A percentile compares a stretch with the other conserved stretches of the same genome.
These are phyloP conservation scores for Epichloe sylvatica DNA, from an alignment of 2,329 filamentous ascomycete genomes.

Conservation along the genomic window DNA sequence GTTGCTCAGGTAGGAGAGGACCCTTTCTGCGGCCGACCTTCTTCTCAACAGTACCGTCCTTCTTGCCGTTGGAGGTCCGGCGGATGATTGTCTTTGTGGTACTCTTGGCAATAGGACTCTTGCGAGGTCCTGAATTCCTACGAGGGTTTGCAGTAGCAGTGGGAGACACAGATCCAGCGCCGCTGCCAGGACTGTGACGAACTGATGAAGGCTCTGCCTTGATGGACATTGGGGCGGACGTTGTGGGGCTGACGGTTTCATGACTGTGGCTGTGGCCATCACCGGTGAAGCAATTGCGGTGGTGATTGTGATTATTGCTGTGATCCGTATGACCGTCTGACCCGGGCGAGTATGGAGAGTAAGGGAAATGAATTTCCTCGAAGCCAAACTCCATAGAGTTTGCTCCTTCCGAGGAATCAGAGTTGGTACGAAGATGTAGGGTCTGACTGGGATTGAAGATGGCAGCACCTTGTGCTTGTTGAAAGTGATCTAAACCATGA, in stretches of 20 bases:
- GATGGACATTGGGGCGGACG: slow-evolving; percentile 55
- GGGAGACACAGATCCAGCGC: slow-evolving; percentile 45
- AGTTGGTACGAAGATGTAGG: slow-evolving; percentile 73
- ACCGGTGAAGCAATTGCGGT: slow-evolving; percentile 48
- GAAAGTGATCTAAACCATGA: slow-evolving; percentile 49
- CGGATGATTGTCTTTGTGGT: slow-evolving; percentile 68
- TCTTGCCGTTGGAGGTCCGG: slow-evolving; percentile 64
- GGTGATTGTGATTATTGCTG: slow-evolving; percentile 19
- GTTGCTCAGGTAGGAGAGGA: slow-evolving; percentile 80
- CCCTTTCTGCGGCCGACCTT: slow-evolving; percentile 83
- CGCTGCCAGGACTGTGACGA: slow-evolving; percentile 46
- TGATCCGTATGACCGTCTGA: slow-evolving; percentile 45
- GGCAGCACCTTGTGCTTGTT: slow-evolving; percentile 40
- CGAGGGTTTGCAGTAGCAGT: slow-evolving; percentile 48
- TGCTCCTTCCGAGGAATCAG: slow-evolving; percentile 66
- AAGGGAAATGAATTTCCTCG: slow-evolving; percentile 64
- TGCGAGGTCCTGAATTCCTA: slow-evolving; percentile 55
- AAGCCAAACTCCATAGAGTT: slow-evolving; percentile 58
- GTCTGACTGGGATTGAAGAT: slow-evolving; percentile 91
- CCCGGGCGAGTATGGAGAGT: slow-evolving; percentile 68
- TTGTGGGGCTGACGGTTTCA: slow-evolving; percentile 52
- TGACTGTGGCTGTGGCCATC: slow-evolving; percentile 35
- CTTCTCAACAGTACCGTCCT: slow-evolving; percentile 69
- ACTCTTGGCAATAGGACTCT: slow-evolving; percentile 68
- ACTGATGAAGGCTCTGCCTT: slow-evolving; percentile 38